Evolutionary conservation across 371 early-diverging fungal species (phyloP).

Genomic region (Mortierella sp.): DNA sequence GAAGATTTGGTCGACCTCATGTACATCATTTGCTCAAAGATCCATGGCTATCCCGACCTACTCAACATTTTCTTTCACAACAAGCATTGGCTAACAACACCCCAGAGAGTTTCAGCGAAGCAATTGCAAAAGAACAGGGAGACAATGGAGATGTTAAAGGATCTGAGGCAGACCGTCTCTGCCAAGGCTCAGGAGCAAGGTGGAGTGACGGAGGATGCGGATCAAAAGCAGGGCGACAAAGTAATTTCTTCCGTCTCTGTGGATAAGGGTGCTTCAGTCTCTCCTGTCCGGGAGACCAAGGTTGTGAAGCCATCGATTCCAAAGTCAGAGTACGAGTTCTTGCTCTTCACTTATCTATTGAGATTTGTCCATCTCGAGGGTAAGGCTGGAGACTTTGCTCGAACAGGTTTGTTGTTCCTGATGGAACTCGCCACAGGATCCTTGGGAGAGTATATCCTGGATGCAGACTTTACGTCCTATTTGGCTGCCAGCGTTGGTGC

Average conservation of each 20-base stretch:
- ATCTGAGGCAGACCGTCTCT: constrained; percentile 8
- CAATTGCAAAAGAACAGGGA: constrained; percentile 28
- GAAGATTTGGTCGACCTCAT: constrained; percentile 87
- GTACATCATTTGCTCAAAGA: constrained; percentile 89
- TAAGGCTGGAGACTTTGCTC: constrained; percentile 85
- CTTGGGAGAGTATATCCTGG: constrained; percentile 79
- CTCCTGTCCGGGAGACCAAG: not conserved
- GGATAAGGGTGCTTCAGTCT: not conserved
- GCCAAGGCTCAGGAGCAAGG: not conserved
- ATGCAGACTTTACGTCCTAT: constrained; percentile 83
- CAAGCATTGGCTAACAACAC: constrained; percentile 75
- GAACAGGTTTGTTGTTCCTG: constrained; percentile 86
- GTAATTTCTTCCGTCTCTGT: constrained; percentile 19
- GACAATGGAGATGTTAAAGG: constrained; percentile 29
- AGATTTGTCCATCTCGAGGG: constrained; percentile 90
- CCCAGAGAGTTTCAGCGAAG: constrained; percentile 54
- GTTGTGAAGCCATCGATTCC: constrained; percentile 3
- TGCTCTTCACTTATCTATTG: constrained; percentile 85
- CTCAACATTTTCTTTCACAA: constrained; percentile 91
- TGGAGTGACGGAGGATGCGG: not conserved
- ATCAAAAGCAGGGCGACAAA: not conserved
- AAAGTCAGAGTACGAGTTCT: constrained; percentile 77
- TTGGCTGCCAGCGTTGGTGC: constrained; percentile 89
- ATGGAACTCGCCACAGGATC: constrained; percentile 82
- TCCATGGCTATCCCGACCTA: constrained; percentile 87